phyloP scores from a whole-genome alignment of 2,329 filamentous ascomycete species.

The Pseudocercospora macadamiae region DNA sequence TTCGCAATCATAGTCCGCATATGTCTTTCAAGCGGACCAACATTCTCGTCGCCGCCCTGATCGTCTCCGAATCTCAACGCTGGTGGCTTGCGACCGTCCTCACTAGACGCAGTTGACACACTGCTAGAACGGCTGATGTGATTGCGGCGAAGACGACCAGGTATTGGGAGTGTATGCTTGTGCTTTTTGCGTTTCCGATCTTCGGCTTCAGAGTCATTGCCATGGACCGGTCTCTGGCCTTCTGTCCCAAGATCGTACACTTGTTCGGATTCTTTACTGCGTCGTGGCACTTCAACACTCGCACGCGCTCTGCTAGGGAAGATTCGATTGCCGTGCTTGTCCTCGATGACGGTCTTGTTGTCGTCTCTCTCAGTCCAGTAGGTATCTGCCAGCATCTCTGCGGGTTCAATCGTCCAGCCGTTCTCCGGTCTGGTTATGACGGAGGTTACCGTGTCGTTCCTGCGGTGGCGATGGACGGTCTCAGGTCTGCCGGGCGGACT shows the following conservation, averaged over 20 bases:
- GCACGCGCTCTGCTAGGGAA: conserved; percentile 53
- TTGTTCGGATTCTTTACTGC: conserved; percentile 27
- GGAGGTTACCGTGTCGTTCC: conserved; percentile 48
- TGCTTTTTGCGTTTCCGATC: conserved; percentile 13
- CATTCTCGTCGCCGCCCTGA: conserved; percentile 45
- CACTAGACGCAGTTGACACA: conserved; percentile 34
- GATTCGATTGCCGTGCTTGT: conserved; percentile 74
- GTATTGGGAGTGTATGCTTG: conserved; percentile 25
- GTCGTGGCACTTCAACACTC: conserved; percentile 29
- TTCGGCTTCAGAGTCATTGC: conserved; percentile 23
- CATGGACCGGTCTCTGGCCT: conserved; percentile 7
- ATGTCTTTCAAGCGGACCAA: conserved; percentile 50
- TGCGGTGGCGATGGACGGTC: conserved; percentile 31
- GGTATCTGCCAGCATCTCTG: conserved; percentile 84
- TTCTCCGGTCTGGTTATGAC: conserved; percentile 74
- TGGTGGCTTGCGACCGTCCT: conserved; percentile 47
- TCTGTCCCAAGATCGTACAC: conserved; percentile 14
- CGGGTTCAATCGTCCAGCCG: conserved; percentile 82
- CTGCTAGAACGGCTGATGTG: conserved; percentile 32
- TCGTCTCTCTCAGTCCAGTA: conserved; percentile 85
- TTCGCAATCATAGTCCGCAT: conserved; percentile 49
- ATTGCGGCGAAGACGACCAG: conserved; percentile 28
- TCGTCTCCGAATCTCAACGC: conserved; percentile 48
- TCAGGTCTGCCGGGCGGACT: conserved; percentile 17
- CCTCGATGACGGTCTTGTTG: conserved; percentile 80